Evolutionary conservation across 768 basidiomycete species (phyloP).

Genomic region (Galerina marginata): DNA sequence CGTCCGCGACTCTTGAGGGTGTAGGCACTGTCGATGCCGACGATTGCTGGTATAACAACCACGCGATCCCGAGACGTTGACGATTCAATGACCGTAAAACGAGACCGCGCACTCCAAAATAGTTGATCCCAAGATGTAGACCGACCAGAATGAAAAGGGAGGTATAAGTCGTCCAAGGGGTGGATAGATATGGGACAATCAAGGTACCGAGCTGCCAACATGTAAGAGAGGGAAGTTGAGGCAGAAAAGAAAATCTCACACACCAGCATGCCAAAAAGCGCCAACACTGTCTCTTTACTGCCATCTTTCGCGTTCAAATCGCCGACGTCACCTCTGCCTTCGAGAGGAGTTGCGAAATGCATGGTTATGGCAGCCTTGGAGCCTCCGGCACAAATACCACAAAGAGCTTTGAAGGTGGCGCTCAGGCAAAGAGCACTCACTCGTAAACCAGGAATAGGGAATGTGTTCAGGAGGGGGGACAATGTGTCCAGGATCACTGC

Average conservation of each 20-base stretch:
- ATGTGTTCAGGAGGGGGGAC: constrained; percentile 56
- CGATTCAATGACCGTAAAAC: constrained; percentile 63
- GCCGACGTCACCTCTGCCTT: constrained; percentile 64
- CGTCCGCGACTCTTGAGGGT: constrained; percentile 44
- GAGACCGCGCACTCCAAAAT: constrained; percentile 62
- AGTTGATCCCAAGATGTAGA: constrained; percentile 63
- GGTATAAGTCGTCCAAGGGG: constrained; percentile 51
- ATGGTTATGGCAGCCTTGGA: constrained; percentile 73
- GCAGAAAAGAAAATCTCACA: constrained; percentile 21
- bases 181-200: constrained; percentile 61
- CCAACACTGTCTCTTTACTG: constrained; percentile 74
- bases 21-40: constrained; percentile 22
- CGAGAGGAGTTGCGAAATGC: constrained; percentile 62
- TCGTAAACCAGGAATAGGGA: constrained; percentile 48
- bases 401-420: constrained; percentile 61
- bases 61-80: constrained; percentile 60
- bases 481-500: constrained; percentile 64
- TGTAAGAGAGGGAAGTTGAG: not conserved
- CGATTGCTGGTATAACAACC: constrained; percentile 45
- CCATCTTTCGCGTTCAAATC: constrained; percentile 77
- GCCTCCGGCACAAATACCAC: constrained; percentile 68
- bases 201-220: constrained; percentile 56
- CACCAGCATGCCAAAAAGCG: constrained; percentile 71
- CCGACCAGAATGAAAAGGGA: constrained; percentile 55
- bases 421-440: constrained; percentile 60